Evolutionary conservation across 257 asterid genomes (phyloP).

Genomic region (Solanum medicagineum): DNA sequence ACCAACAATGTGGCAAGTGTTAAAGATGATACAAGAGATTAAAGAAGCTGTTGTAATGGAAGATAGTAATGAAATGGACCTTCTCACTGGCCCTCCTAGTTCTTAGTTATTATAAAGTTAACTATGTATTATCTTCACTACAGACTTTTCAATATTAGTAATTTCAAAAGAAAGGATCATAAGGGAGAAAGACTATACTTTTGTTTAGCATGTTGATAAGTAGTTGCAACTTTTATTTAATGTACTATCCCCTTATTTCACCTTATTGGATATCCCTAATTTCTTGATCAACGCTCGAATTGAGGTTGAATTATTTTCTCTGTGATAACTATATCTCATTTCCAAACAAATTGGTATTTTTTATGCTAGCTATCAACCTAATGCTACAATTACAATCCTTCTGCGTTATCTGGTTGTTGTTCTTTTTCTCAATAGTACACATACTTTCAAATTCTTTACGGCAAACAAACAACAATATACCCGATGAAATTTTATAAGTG

Average conservation of each 20-base stretch:
- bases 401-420: background rate
- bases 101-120: background rate
- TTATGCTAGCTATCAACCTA: background rate
- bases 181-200: background rate
- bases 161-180: background rate
- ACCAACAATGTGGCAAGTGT: constrained; percentile 90
- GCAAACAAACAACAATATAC: too few relatives aligned
- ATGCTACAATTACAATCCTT: background rate
- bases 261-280: background rate
- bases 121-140: background rate
- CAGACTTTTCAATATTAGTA: background rate
- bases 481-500: too few relatives aligned
- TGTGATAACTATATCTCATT: background rate
- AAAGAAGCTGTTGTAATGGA: constrained; percentile 60
- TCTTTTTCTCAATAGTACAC: background rate
- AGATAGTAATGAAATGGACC: constrained; percentile 29
- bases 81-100: constrained; percentile 9
- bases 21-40: constrained; percentile 88
- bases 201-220: background rate
- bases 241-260: background rate
- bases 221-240: background rate
- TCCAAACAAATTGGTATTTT: background rate
- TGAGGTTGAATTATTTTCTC: background rate
- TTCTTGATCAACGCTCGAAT: background rate
- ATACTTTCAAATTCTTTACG: background rate